Evolutionary conservation across 1,139 yeast genomes (phyloP).

Genomic region (Williopsis jadinii): DNA sequence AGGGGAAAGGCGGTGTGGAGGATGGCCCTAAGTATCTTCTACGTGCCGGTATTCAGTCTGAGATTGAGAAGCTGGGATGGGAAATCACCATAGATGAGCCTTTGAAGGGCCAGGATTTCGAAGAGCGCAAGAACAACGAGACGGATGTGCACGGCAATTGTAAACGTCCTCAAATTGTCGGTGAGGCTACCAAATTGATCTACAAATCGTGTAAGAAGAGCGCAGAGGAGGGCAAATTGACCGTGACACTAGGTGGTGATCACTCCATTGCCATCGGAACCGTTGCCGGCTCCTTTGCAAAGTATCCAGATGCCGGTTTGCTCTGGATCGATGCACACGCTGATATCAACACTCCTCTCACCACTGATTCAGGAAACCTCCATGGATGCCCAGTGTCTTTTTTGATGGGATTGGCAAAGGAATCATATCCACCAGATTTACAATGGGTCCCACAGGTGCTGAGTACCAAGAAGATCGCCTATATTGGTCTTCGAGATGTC

Average conservation of each 20-base stretch:
- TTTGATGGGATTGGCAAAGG: slow-evolving; percentile 61
- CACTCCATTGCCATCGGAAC: slow-evolving; percentile 96
- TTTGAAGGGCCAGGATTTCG: slow-evolving; percentile 42
- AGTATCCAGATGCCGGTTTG: slow-evolving; percentile 82
- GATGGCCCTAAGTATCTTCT: slow-evolving; percentile 82
- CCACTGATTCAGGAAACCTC: slow-evolving; percentile 83
- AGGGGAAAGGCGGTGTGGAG: slow-evolving; percentile 89
- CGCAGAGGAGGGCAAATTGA: slow-evolving; percentile 48
- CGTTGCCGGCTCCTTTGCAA: slow-evolving; percentile 71
- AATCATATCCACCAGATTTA: slow-evolving; percentile 57
- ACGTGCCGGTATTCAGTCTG: slow-evolving; percentile 61
- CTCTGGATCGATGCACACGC: slow-evolving; percentile 99
- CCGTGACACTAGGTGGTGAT: slow-evolving; percentile 92
- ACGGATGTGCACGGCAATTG: slow-evolving; percentile 47
- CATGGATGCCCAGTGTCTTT: slow-evolving; percentile 97
- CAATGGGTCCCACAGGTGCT: slow-evolving; percentile 76
- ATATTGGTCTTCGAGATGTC: slow-evolving; percentile 92
- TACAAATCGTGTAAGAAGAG: slow-evolving; percentile 51
- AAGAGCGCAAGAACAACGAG: slow-evolving; percentile 30
- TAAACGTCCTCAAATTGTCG: slow-evolving; percentile 73
- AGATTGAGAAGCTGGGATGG: slow-evolving; percentile 71
- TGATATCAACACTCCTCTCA: slow-evolving; percentile 85
- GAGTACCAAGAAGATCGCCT: slow-evolving; percentile 68
- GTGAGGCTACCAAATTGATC: slow-evolving; percentile 60
- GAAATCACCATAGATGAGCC: slow-evolving; percentile 49